Conservation (phyloP, 2,329 filamentous ascomycete species). For the Podosphaera xanthii region DNA sequence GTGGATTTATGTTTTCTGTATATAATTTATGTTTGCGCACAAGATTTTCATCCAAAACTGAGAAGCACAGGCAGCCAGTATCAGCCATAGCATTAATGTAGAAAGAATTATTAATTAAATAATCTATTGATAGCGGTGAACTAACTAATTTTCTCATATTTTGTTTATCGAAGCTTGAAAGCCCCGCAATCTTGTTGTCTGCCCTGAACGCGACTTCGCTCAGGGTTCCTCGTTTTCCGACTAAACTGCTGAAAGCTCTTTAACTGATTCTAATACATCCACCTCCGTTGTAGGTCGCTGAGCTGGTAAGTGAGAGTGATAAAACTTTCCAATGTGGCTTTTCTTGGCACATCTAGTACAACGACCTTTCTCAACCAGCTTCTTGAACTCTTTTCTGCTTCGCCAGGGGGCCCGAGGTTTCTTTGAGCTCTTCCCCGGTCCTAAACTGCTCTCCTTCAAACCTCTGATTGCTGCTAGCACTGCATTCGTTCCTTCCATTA, state of each 20-base stretch:
- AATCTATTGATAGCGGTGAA: background rate
- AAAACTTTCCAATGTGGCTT: background rate
- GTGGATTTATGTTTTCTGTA: background rate
- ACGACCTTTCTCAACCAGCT: background rate
- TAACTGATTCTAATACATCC: background rate
- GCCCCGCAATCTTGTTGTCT: background rate
- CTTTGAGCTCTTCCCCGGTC: background rate
- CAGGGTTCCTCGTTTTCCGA: constrained; percentile 1
- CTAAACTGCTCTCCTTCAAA: background rate
- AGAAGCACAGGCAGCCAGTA: background rate
- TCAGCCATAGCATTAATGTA: background rate
- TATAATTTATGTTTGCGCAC: background rate
- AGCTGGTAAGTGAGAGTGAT: background rate
- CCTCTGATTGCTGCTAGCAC: background rate
- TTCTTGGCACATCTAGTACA: background rate
- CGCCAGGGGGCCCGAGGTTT: background rate
- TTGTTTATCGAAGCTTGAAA: background rate
- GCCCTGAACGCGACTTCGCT: background rate
- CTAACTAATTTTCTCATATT: background rate
- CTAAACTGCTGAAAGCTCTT: background rate
- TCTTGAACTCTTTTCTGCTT: background rate
- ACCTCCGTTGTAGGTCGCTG: background rate
- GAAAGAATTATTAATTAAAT: background rate
- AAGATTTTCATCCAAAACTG: background rate
- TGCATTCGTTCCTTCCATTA: background rate